Conservation (phyloP, 495 filamentous ascomycete genomes). For the Aspergillus coremiiformis region DNA sequence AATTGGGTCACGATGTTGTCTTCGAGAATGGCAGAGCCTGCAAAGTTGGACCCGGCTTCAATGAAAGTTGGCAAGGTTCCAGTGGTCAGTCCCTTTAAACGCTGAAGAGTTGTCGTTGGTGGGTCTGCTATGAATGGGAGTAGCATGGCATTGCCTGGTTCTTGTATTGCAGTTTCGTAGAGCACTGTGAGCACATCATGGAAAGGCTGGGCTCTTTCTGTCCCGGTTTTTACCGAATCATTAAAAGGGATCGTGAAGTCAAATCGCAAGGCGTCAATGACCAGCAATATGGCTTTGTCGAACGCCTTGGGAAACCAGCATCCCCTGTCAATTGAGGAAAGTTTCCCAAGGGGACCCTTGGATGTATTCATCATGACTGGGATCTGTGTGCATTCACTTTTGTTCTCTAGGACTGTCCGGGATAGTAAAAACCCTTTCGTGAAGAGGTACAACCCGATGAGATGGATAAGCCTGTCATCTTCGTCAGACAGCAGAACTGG, state of each 20-base stretch:
- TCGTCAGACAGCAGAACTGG: too few relatives aligned
- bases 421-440: conserved; percentile 96
- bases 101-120: conserved; percentile 85
- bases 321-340: conserved; percentile 46
- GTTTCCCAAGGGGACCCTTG: conserved; percentile 54
- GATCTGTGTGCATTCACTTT: too few relatives aligned
- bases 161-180: conserved; percentile 66
- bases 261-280: conserved; percentile 92
- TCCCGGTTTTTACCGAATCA: conserved; percentile 39
- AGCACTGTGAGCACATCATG: conserved; percentile 86
- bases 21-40: conserved; percentile 93
- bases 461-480: conserved; percentile 67
- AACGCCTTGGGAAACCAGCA: conserved; percentile 97
- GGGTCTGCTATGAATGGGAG: conserved; percentile 96
- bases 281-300: conserved; percentile 79
- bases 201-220: conserved; percentile 54
- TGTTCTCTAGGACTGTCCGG: conserved; percentile 76
- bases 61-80: conserved; percentile 93
- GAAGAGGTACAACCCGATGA: conserved; percentile 81
- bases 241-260: conserved; percentile 89
- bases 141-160: conserved; percentile 76
- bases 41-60: conserved; percentile 90
- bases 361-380: conserved; percentile 86
- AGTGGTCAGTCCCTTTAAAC: conserved; percentile 89
- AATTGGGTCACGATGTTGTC: conserved; percentile 88